Evolutionary conservation across 139 green algal genomes (phyloP).

Genomic region (Ulvella scutata): DNA sequence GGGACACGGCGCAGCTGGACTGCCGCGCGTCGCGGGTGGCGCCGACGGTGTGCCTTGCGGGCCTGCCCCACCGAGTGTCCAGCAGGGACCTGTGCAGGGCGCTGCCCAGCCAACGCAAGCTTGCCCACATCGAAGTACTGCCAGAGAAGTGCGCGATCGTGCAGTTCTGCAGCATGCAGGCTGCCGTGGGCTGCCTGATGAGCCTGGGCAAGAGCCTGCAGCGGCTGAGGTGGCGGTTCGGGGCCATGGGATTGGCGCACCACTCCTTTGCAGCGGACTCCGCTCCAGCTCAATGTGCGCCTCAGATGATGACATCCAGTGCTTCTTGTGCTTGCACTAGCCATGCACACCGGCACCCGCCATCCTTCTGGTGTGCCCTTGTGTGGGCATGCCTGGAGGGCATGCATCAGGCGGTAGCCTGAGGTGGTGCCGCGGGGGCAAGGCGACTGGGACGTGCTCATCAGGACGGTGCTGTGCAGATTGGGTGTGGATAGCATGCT

Average conservation of each 20-base stretch:
- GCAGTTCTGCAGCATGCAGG: constrained; percentile 1
- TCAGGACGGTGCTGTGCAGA: no score
- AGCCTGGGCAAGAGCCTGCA: neutral
- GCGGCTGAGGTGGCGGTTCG: neutral
- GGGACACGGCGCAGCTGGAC: neutral
- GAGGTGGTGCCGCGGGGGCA: no score
- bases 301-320: no score
- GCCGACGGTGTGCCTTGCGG: neutral
- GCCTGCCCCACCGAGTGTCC: neutral
- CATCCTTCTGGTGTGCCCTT: no score
- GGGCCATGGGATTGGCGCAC: neutral
- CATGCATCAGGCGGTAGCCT: no score
- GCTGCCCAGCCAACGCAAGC: neutral
- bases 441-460: no score
- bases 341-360: no score
- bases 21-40: neutral
- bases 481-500: neutral
- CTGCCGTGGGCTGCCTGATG: neutral
- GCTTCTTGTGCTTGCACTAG: no score
- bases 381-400: no score
- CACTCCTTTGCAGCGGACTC: neutral
- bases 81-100: neutral
- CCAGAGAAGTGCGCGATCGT: neutral
- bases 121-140: neutral
- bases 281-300: neutral